phyloP scores from a whole-genome alignment of 805 yeast genomes.

The Kuraishia cidri region DNA sequence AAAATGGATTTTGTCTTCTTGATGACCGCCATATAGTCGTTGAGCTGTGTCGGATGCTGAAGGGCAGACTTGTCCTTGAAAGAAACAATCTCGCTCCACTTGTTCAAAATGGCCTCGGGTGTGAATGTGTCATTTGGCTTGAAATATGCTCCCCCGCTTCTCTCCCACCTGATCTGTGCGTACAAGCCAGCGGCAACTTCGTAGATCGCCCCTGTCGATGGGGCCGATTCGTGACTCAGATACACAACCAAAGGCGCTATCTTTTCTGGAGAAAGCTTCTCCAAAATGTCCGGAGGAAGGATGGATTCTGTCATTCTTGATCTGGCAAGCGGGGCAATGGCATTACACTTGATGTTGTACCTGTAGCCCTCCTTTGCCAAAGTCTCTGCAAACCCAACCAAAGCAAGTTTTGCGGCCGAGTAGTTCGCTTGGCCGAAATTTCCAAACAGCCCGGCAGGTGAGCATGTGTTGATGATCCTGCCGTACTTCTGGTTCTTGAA shows the following conservation, averaged over 20 bases:
- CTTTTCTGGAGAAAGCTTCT: slow-evolving; percentile 75
- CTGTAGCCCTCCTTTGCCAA: slow-evolving; percentile 89
- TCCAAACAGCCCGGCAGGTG: slow-evolving; percentile 96
- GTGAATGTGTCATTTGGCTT: slow-evolving; percentile 72
- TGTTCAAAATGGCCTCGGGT: slow-evolving; percentile 72
- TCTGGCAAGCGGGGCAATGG: slow-evolving; percentile 91
- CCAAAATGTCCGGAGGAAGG: slow-evolving; percentile 77
- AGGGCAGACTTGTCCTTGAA: slow-evolving; percentile 48
- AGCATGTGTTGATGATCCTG: slow-evolving; percentile 85
- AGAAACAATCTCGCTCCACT: slow-evolving; percentile 53
- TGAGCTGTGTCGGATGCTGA: slow-evolving; percentile 63
- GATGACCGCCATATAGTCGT: slow-evolving; percentile 60
- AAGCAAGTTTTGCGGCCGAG: slow-evolving; percentile 85
- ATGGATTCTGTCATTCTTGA: slow-evolving; percentile 93
- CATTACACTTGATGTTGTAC: slow-evolving; percentile 76
- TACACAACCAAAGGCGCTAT: slow-evolving; percentile 87
- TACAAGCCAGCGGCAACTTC: slow-evolving; percentile 94
- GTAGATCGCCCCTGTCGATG: slow-evolving; percentile 66
- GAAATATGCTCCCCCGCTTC: slow-evolving; percentile 80
- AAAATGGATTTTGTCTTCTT: slow-evolving; percentile 40
- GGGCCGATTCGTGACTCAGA: slow-evolving; percentile 57
- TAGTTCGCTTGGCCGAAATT: slow-evolving; percentile 96
- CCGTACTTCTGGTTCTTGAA: slow-evolving; percentile 82
- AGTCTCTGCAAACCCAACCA: slow-evolving; percentile 89
- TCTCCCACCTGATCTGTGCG: slow-evolving; percentile 91